Evolutionary conservation across 2,329 filamentous ascomycete genomes (phyloP), one percentile per base, ranked within the genome.

Genomic region (Triangularia verruculosa): DNA sequence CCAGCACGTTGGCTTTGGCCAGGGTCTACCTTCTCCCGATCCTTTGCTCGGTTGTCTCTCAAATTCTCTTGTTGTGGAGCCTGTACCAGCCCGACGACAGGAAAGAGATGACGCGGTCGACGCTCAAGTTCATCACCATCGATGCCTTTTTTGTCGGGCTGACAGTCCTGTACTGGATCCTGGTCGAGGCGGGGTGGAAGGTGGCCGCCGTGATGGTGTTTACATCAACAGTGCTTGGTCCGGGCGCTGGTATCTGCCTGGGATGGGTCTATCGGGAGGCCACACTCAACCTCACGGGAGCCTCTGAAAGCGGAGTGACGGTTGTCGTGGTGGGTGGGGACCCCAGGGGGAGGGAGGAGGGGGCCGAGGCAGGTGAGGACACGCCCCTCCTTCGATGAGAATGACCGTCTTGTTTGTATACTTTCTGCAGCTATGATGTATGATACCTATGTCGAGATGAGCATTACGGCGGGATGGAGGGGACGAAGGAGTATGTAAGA

Each of bases 121-220:
- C 77, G 0, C 70, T 80, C 57, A 73, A 72, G 55, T 80, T 83
- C 59, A 76, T 85, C 60, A 76, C 79, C 69, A 78, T 85, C 55
- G 78, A 85, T 64, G 66, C 76, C 5, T 71, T 77, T 24, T 82
- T 80, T 65, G 74, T 83, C 53, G 74, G 72, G 1, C 72, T 79
- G 67, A 83, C 82, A 1, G 78, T 83, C 4, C 66, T 84, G 30
- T 85, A 84, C 70, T 85, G 82, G 82, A 72, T 84, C 32, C 71
- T 83, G 43, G 79, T 82, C 15, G 83, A 85, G 71, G 78, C 79
- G 0, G 82, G 82, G 17, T 78, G 78, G 77, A 71, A 73, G 8
- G 72, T 72, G 5, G 70, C 70, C 4, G 39, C 68, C 1, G 61
- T 73, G 9, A 70, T 74, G 66, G 57, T 74, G 4, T 67, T 64